Conservation (phyloP, 805 yeast species). For the Schwanniomyces sp. region DNA sequence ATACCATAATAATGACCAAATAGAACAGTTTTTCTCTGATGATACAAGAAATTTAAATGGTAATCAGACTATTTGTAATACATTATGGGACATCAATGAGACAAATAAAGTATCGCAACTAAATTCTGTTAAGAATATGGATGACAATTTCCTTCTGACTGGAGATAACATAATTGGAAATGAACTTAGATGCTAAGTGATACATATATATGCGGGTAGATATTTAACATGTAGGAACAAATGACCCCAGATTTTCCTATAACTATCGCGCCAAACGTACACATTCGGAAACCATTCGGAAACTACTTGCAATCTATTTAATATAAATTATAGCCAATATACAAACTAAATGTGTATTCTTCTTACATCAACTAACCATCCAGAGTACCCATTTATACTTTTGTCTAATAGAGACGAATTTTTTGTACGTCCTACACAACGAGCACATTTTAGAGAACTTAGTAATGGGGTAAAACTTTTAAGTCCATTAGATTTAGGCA, state of each 20-base stretch:
- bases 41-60: slow-evolving; percentile 1
- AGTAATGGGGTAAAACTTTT: slow-evolving; percentile 42
- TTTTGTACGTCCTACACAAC: slow-evolving; percentile 67
- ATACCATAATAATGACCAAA: background rate
- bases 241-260: background rate
- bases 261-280: background rate
- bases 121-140: background rate
- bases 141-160: slow-evolving; percentile 5
- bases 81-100: slow-evolving; percentile 6
- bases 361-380: slow-evolving; percentile 64
- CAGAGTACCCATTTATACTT: slow-evolving; percentile 71
- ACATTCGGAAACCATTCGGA: no score
- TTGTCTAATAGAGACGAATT: slow-evolving; percentile 88
- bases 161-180: slow-evolving; percentile 10
- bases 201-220: background rate
- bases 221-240: background rate
- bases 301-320: background rate
- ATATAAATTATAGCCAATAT: background rate
- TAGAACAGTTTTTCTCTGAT: background rate
- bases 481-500: slow-evolving; percentile 73
- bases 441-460: slow-evolving; percentile 41
- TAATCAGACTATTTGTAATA: slow-evolving; percentile 1
- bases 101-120: background rate
- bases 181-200: slow-evolving; percentile 9
- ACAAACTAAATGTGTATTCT: slow-evolving; percentile 69